Percentiles rank a stretch among this genome's conserved stretches.
Evolutionary conservation across 257 asterid genomes (phyloP).

Genomic region (Solanum sitiens): DNA sequence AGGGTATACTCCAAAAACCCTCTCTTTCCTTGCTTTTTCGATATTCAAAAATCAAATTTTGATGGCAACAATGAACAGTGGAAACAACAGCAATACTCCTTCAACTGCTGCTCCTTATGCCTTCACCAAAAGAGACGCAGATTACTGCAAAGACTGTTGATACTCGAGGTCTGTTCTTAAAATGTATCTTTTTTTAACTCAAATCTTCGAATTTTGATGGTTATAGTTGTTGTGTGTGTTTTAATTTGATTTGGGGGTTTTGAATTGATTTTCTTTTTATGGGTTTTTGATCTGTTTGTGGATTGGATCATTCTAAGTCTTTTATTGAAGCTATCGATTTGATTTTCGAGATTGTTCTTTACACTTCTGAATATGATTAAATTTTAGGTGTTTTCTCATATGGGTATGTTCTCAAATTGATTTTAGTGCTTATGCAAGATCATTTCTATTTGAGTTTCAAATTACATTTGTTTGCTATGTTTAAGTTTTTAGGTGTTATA

Average conservation of each 20-base stretch:
- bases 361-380: not conserved
- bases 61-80: conserved; percentile 49
- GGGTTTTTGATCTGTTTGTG: not conserved
- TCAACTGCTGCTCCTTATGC: conserved; percentile 4
- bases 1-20: not conserved
- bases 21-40: no score
- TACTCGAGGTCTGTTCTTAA: not conserved
- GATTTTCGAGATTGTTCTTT: not conserved
- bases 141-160: conserved; percentile 19
- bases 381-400: not conserved
- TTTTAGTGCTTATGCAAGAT: not conserved
- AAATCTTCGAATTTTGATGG: not conserved
- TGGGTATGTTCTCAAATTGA: not conserved
- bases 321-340: not conserved
- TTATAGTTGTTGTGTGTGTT: not conserved
- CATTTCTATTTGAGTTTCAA: not conserved
- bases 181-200: not conserved
- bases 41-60: not conserved
- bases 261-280: not conserved
- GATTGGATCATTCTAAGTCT: not conserved
- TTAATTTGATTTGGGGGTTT: not conserved
- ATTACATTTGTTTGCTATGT: not conserved
- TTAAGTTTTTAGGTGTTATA: not conserved
- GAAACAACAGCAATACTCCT: conserved; percentile 37
- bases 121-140: conserved; percentile 14